Evolutionary conservation across 768 basidiomycete genomes (phyloP).

Genomic region (Termitomyces sp.): DNA sequence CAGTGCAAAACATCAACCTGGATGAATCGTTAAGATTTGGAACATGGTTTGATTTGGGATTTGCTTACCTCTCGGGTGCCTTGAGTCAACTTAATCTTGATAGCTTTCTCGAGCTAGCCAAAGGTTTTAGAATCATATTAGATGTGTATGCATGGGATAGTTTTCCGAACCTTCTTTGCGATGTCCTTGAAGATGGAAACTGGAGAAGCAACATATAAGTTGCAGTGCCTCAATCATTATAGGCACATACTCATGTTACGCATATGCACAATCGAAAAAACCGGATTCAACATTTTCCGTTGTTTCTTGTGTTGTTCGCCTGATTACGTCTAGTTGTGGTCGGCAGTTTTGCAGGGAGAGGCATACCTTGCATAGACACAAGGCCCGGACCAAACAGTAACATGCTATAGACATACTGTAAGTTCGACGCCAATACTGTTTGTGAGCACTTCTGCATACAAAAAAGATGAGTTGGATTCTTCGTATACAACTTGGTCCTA

Average conservation of each 20-base stretch:
- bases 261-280: conserved; percentile 9
- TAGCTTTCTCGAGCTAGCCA: conserved; percentile 2
- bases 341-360: no score
- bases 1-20: conserved; percentile 16
- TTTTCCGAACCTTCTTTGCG: conserved; percentile 11
- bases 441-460: neutral
- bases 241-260: conserved; percentile 2
- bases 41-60: rapidly evolving
- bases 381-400: neutral
- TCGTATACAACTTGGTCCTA: conserved; percentile 7
- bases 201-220: neutral
- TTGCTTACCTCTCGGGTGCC: conserved; percentile 7
- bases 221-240: neutral
- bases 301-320: conserved; percentile 13
- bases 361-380: conserved; percentile 2
- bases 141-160: neutral
- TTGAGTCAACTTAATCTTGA: neutral
- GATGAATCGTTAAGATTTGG: neutral
- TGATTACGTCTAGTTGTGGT: neutral
- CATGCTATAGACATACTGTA: neutral
- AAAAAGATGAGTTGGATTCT: neutral
- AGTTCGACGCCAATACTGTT: neutral
- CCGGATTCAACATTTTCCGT: conserved; percentile 10
- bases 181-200: conserved; percentile 12
- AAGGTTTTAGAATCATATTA: no score